These are phyloP conservation scores for Prunus salicina DNA, from an alignment of 306 rosid genomes.

Conservation along the genomic window DNA sequence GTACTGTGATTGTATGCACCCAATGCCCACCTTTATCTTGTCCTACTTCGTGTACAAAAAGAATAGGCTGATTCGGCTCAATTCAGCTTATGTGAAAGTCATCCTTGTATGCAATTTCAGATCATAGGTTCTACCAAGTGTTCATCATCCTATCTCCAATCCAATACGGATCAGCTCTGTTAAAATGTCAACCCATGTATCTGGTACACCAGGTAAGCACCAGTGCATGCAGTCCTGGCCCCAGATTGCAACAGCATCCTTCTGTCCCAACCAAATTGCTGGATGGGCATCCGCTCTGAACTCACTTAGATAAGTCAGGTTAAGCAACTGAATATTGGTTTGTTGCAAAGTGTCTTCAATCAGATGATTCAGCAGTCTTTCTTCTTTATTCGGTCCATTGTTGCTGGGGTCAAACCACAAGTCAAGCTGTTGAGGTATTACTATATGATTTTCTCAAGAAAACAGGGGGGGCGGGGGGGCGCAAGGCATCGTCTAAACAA, in stretches of 20 bases:
- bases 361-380: conserved; percentile 61
- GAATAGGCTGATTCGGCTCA: neutral
- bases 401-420: conserved; percentile 83
- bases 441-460: conserved; percentile 20
- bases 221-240: conserved; percentile 97
- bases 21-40: conserved; percentile 9
- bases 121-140: neutral
- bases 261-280: conserved; percentile 82
- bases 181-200: conserved; percentile 83
- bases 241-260: conserved; percentile 77
- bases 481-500: neutral
- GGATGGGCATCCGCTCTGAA: conserved; percentile 94
- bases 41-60: neutral
- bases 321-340: conserved; percentile 55
- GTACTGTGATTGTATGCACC: conserved; percentile 1
- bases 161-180: conserved; percentile 45
- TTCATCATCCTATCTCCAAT: conserved; percentile 24
- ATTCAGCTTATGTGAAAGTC: neutral
- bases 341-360: conserved; percentile 53
- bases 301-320: conserved; percentile 68
- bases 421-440: conserved; percentile 72
- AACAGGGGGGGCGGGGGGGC: neutral
- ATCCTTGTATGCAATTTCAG: conserved; percentile 8
- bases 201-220: conserved; percentile 92
- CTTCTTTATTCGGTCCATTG: conserved; percentile 82